Percentiles rank a stretch among this genome's conserved stretches.
Evolutionary conservation across 2,329 filamentous ascomycete genomes (phyloP).

Genomic region (Truncatella angustata): DNA sequence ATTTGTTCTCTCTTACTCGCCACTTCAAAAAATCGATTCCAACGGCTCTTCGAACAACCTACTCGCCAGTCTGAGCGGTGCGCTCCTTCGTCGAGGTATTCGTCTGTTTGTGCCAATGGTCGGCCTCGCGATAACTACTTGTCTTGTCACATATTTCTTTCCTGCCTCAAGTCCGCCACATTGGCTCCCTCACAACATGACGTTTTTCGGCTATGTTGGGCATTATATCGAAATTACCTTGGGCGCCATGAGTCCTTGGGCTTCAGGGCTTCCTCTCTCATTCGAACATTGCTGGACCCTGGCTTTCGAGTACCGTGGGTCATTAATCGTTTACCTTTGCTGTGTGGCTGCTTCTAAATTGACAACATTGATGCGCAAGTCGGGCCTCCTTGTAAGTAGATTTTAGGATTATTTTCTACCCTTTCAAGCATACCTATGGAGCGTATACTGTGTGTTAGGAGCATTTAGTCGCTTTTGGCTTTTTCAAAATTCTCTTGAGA

Average conservation of each 20-base stretch:
- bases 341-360: neutral
- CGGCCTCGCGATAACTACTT: neutral
- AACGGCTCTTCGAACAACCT: neutral
- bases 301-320: constrained; percentile 2
- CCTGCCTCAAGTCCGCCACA: neutral
- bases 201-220: neutral
- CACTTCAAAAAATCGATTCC: neutral
- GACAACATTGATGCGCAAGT: neutral
- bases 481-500: no score
- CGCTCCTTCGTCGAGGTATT: constrained; percentile 1
- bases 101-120: neutral
- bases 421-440: no score
- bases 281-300: constrained; percentile 6
- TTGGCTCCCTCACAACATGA: neutral
- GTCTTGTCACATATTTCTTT: neutral
- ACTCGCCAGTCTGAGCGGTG: neutral
- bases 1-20: constrained; percentile 3
- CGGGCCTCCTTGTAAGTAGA: no score
- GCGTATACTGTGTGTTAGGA: no score
- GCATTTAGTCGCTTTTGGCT: no score
- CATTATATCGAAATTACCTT: neutral
- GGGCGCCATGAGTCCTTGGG: neutral
- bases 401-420: no score
- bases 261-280: neutral
- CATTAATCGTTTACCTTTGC: neutral